Base-by-base conservation (phyloP, 2,329 filamentous ascomycete species). In the Colletotrichum musicola region DNA sequence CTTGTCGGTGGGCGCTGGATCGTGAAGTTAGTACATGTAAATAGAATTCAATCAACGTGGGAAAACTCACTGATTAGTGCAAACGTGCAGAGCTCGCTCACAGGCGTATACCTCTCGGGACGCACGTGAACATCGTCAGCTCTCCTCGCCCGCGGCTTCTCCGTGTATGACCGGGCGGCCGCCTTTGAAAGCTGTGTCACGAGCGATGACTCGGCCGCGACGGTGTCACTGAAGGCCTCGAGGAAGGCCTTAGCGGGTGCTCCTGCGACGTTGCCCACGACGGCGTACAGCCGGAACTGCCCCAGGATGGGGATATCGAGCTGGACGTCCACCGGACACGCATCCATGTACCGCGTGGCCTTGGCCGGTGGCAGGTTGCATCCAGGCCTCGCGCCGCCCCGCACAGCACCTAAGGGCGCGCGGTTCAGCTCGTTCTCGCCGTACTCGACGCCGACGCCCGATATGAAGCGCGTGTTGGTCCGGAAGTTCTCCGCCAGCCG, bases 301-400 rank as follows among this genome's bases (percentile, higher is more conserved):
- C 92, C 90, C 4, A 94, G 81, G 76, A 93, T 86, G 1, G 92
- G 92, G 46, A 94, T 92, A 74, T 94, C 92, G 3, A 93, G 87
- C 75, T 94, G 91, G 20, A 94, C 82, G 72, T 94, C 90, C 35
- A 94, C 88, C 0, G 92, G 92, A 73, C 94, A 94, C 4, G 91
- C 89, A 77, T 94, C 92, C 57, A 94, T 86, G 75, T 91, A 94
- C 18, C 92, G 86, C 0, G 90, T 92, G 10, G 90, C 91, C 77
- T 88, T 92, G 22, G 89, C 89, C 1, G 92, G 92, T 3, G 89
- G 86, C 20, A 92, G 81, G 14, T 86, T 81, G 56, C 84, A 87
- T 4, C 86, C 86, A 3, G 85, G 85, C 70, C 81, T 84, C 44
- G 84, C 84, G 30, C 84, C 82, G 38, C 85, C 84, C 72, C 81